phyloP scores from a whole-genome alignment of 371 early-diverging fungal species.

The Syncephalis plumigaleata region DNA sequence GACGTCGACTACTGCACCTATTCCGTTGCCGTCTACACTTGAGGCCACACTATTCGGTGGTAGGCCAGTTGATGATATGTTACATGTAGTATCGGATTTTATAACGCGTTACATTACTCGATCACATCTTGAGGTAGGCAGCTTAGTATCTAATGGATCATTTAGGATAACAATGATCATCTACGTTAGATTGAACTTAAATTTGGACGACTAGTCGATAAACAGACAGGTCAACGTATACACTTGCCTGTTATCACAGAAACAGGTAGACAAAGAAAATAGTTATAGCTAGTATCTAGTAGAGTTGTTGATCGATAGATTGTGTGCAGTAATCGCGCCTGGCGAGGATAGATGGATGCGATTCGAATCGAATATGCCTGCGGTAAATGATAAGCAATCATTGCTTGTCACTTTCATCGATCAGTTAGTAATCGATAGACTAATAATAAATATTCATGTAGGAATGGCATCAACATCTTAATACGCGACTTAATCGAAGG shows the following conservation, averaged over 20 bases:
- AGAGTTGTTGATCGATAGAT: background rate
- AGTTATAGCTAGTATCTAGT: background rate
- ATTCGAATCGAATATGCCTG: slow-evolving; percentile 52
- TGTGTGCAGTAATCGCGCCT: slow-evolving; percentile 9
- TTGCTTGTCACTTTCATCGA: too few species aligned
- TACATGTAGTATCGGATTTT: background rate
- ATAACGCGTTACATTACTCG: background rate
- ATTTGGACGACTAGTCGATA: slow-evolving; percentile 51
- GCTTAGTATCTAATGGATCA: background rate
- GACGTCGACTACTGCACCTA: too few species aligned
- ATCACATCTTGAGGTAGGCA: background rate
- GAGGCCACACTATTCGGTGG: background rate
- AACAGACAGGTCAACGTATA: slow-evolving; percentile 31
- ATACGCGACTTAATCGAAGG: background rate
- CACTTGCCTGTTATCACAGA: slow-evolving; percentile 39
- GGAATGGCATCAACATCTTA: slow-evolving; percentile 1
- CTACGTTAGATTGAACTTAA: slow-evolving; percentile 78
- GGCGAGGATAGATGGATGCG: slow-evolving; percentile 14
- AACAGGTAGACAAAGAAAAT: slow-evolving; percentile 19
- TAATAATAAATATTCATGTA: background rate
- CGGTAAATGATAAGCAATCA: slow-evolving; percentile 7
- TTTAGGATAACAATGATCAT: background rate
- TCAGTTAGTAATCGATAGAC: too few species aligned
- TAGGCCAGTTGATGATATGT: background rate
- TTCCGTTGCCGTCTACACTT: too few species aligned